These are phyloP conservation scores for Apophysomyces sp. DNA, from an alignment of 371 early-diverging fungal species.

Conservation along the genomic window DNA sequence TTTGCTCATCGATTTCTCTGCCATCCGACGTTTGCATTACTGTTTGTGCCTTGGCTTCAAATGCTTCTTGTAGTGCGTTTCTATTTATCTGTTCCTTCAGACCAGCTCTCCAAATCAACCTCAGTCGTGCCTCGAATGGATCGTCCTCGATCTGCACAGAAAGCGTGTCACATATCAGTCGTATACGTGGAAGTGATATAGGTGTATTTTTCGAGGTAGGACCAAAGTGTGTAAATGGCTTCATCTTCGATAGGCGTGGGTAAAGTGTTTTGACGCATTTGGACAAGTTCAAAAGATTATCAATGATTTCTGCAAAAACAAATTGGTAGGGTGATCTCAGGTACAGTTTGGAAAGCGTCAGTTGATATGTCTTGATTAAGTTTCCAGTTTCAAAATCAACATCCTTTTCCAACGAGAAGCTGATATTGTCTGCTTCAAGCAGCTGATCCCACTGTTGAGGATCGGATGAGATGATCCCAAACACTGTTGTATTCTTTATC, in stretches of 20 bases:
- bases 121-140: constrained; percentile 57
- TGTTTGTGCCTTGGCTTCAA: constrained; percentile 53
- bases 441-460: constrained; percentile 40
- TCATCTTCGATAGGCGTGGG: constrained; percentile 20
- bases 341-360: constrained; percentile 28
- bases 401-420: constrained; percentile 21
- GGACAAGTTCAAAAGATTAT: constrained; percentile 29
- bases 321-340: constrained; percentile 42
- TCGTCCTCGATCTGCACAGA: constrained; percentile 52
- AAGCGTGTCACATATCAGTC: constrained; percentile 23
- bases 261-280: constrained; percentile 38
- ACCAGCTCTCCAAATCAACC: constrained; percentile 51
- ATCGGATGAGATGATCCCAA: constrained; percentile 21
- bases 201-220: constrained; percentile 27
- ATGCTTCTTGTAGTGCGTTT: constrained; percentile 54
- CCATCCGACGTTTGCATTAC: constrained; percentile 20
- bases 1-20: constrained; percentile 14
- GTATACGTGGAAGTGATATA: constrained; percentile 20
- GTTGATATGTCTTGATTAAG: constrained; percentile 12
- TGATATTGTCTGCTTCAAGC: constrained; percentile 32
- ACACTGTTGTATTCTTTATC: constrained; percentile 24
- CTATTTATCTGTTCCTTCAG: constrained; percentile 52
- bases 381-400: constrained; percentile 7
- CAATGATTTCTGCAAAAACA: constrained; percentile 38
- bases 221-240: constrained; percentile 32